Base-by-base conservation (phyloP, 139 green algal genomes). In the Picochlorum sp. region DNA sequence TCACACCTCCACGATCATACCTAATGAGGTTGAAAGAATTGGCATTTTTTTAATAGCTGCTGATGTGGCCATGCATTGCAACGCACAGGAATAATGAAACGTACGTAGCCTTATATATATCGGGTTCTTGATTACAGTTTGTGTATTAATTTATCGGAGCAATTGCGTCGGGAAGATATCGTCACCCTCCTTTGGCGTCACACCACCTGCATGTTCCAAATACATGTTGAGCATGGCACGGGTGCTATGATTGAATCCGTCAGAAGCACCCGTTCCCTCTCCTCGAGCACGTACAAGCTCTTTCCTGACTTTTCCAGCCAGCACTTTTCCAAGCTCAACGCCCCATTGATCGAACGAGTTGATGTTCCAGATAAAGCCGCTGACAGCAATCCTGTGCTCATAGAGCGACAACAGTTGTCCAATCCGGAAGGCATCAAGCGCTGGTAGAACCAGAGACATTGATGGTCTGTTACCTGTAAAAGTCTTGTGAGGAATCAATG, bases 261-360 rank as follows among this genome's bases (percentile, higher is more conserved):
- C 65, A 8, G 14, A 37, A 23, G 49, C 3, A 37, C 16, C 10
- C 11, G 71, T 3, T 21, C 38, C 18, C 14, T 45, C 45, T 20
- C 37, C 8, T 10, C 71, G 56, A 7, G 66, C 71, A 51, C 38
- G 26, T 10, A 45, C 16, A 37, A 78, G 23, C 30, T 63, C 73
- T 49, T 51, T 70, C 44, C 85, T 77, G 23, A 92, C 81, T 66
- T 79, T 79, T 65, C 50, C 72, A 13, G 77, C 73, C 28, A 80
- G 67, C 28, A 79, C 90, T 83, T 99, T 99, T 73, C 94, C 94
- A 65, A 99, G 87, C 76, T 99, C 94, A 65, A 99, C 94, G 30
- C 94, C 94, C 94, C 94, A 99, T 83, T 99, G 94, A 82, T 99
- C 94, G 71, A 98, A 99, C 3, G 74, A 88, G 86, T 99, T 99